Evolutionary conservation across 495 filamentous ascomycete species (phyloP).

Genomic region (Hyphodiscus hymeniophilus): DNA sequence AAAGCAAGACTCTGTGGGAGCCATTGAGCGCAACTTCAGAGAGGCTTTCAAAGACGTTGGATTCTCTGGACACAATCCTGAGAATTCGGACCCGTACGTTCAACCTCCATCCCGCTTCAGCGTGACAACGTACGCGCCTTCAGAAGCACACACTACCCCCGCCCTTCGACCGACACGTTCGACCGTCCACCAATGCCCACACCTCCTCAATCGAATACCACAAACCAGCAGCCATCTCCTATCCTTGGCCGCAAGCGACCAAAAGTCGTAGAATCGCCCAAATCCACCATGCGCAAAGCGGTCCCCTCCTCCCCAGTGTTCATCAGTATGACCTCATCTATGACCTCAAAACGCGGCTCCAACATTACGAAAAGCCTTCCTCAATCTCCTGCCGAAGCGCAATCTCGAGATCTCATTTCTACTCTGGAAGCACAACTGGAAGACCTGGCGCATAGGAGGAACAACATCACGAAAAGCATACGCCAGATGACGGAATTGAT

Average conservation of each 20-base stretch:
- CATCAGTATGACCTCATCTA: constrained; percentile 15
- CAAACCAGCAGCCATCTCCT: constrained; percentile 1
- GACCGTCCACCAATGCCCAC: constrained; percentile 18
- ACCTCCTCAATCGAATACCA: constrained; percentile 1
- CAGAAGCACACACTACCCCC: constrained; percentile 40
- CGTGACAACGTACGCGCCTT: constrained; percentile 60
- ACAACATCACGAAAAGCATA: constrained; percentile 64
- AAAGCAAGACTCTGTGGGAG: constrained; percentile 25
- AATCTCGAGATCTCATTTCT: constrained; percentile 51
- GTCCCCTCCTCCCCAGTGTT: constrained; percentile 18
- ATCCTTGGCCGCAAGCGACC: constrained; percentile 17
- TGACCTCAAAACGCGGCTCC: constrained; percentile 11
- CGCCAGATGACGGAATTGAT: constrained; percentile 61
- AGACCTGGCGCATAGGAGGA: constrained; percentile 54
- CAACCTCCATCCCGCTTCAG: constrained; percentile 65
- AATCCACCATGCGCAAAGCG: constrained; percentile 14
- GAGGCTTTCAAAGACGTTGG: constrained; percentile 19
- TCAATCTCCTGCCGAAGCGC: constrained; percentile 47
- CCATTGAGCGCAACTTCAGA: constrained; percentile 24
- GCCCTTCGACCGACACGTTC: constrained; percentile 36
- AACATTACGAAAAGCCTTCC: constrained; percentile 45
- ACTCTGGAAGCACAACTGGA: constrained; percentile 59
- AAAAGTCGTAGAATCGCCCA: constrained; percentile 6
- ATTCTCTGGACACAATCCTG: constrained; percentile 8
- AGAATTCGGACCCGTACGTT: constrained; percentile 19